Base-by-base conservation (phyloP, 225 moss, liverwort and hornwort genomes). In the Neckera pumila region DNA sequence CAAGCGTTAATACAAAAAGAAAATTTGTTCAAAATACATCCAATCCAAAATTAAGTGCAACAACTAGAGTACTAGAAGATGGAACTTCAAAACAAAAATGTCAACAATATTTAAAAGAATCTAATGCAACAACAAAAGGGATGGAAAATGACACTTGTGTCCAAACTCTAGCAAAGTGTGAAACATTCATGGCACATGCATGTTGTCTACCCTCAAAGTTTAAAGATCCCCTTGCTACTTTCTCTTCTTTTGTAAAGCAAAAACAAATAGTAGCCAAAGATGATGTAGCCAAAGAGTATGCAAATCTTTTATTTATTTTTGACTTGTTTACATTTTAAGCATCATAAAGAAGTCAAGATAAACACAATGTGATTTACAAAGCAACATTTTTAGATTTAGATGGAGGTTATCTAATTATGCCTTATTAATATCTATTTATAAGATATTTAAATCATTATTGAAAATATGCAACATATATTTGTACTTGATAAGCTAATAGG, bases 161-260 rank as follows among this genome's bases (percentile, higher is more conserved):
- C 9, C 5, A 43, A 16, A 27, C 15, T 72, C 9, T 26, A 43
- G 15, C 26, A 43, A 42, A 72, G 5, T 0, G 1, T 0, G 0
- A 72, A 72, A 27, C 0, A 0, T 42, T 9, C 1, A 4, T 0
- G 1, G 1, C 27, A 27, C 8, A 27, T 20, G 4, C 14, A 69
- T 7, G 4, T 67, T 19, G 14, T 3, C 42, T 40, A 72, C 43
- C 71, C 0, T 43, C 43, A 72, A 42, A 72, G 42, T 72, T 27
- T 42, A 27, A 71, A n/a, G 21, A n/a, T 21, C 4, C 22, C 22
- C 21, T 1, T 42, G 4, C 42, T 42, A 71, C 8, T 71, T 8
- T 14, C 2, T 0, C 0, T 9, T 15, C 71, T 45, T 45, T 45
- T 45, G 8, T 45, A 11, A 58, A 27, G 16, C 25, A 26, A 79